Conservation (phyloP, 805 yeast genomes). For the Candida maesae region DNA sequence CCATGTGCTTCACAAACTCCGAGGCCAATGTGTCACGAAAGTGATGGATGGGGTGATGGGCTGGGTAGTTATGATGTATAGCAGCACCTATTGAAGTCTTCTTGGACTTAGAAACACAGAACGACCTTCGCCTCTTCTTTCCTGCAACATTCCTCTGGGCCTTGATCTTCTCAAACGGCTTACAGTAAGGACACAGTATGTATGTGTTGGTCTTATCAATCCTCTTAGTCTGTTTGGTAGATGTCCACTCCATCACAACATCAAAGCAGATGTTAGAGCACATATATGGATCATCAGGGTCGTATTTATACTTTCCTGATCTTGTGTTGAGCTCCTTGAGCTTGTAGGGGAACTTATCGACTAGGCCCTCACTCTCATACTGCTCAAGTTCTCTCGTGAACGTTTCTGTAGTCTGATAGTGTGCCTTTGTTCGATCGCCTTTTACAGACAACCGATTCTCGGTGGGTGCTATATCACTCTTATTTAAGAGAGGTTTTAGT, state of each 20-base stretch:
- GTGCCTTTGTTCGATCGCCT: too few species aligned
- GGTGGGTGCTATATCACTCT: too few species aligned
- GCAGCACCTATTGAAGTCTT: background rate
- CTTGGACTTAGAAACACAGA: background rate
- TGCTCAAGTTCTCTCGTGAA: too few species aligned
- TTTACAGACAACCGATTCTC: too few species aligned
- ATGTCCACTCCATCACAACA: background rate
- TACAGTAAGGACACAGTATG: background rate
- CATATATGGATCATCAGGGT: background rate
- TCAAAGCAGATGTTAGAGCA: background rate
- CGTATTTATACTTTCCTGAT: background rate
- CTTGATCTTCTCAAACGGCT: background rate
- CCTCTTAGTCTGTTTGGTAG: background rate
- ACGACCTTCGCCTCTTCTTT: too few species aligned
- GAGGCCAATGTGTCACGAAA: background rate
- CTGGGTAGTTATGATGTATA: background rate
- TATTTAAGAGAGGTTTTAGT: too few species aligned
- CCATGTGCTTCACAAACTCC: background rate
- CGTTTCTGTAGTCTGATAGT: too few species aligned
- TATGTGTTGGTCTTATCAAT: background rate
- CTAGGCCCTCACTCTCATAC: background rate
- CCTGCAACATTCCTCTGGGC: background rate
- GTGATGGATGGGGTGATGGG: background rate
- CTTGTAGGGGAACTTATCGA: background rate
- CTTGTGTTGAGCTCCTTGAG: background rate